Conservation (phyloP, 2,329 filamentous ascomycete species). For the Fusarium poae region DNA sequence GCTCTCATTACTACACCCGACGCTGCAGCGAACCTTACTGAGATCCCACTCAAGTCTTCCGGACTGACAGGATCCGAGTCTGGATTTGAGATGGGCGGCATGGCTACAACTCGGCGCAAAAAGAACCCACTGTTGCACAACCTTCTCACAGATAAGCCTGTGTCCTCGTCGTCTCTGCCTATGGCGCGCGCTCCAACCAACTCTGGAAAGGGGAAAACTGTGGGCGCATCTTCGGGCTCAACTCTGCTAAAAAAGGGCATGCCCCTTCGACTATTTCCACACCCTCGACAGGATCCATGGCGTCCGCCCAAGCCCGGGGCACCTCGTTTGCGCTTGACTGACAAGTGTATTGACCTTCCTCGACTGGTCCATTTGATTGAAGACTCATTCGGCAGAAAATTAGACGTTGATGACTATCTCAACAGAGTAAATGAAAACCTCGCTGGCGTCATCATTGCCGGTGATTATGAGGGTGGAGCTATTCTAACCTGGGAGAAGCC, state of each 20-base stretch:
- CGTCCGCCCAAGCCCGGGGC: constrained; percentile 70
- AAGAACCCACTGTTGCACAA: constrained; percentile 95
- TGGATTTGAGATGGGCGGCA: constrained; percentile 63
- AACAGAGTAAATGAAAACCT: constrained; percentile 82
- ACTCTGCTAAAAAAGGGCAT: constrained; percentile 94
- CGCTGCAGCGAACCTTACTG: constrained; percentile 73
- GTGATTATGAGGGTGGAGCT: constrained; percentile 95
- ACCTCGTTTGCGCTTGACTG: constrained; percentile 77
- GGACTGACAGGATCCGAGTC: constrained; percentile 61
- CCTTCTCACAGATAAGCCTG: constrained; percentile 92
- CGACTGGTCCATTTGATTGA: constrained; percentile 90
- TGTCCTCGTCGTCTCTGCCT: constrained; percentile 91
- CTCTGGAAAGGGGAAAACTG: constrained; percentile 30
- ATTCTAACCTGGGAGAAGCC: constrained; percentile 95
- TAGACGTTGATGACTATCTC: constrained; percentile 88
- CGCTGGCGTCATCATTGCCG: constrained; percentile 93
- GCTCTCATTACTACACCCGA: constrained; percentile 88
- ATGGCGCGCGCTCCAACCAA: constrained; percentile 69
- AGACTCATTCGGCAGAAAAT: constrained; percentile 87
- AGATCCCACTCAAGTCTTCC: constrained; percentile 54
- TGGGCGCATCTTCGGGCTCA: constrained; percentile 61
- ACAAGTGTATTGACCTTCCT: constrained; percentile 84
- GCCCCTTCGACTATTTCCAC: constrained; percentile 85
- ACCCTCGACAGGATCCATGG: constrained; percentile 79
- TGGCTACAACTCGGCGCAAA: constrained; percentile 66